A percentile compares a stretch with the other conserved stretches of the same genome.
Conservation (phyloP, 78 protist species). For the Monocercomonoides exilis region DNA sequence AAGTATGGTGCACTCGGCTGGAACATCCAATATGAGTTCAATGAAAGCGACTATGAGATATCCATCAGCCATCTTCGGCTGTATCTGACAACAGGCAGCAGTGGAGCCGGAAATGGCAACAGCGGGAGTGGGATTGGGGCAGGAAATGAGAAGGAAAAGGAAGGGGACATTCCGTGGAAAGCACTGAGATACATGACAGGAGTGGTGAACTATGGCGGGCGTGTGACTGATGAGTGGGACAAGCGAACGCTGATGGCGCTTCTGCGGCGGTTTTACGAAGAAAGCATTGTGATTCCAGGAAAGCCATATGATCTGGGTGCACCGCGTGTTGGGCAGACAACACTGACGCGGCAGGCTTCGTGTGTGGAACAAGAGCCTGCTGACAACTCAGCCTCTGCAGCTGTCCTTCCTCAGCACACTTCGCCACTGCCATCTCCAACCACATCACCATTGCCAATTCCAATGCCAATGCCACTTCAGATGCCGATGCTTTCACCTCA, state of each 20-base stretch:
- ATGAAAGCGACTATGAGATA: slow-evolving; percentile 38
- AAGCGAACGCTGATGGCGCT: no score
- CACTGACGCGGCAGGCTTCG: slow-evolving; percentile 60
- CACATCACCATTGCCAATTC: no score
- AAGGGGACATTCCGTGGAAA: background rate
- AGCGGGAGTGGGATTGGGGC: no score
- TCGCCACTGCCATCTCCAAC: slow-evolving; percentile 31
- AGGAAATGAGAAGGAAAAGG: no score
- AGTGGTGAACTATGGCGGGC: slow-evolving; percentile 87
- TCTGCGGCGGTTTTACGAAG: background rate
- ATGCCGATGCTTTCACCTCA: no score
- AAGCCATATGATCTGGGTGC: no score
- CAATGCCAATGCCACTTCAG: no score
- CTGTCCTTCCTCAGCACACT: slow-evolving; percentile 34
- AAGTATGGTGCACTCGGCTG: slow-evolving; percentile 52
- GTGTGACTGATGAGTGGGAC: slow-evolving; percentile 81
- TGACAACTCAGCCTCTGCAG: slow-evolving; percentile 21
- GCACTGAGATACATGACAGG: no score
- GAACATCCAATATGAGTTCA: slow-evolving; percentile 67
- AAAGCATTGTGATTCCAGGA: background rate
- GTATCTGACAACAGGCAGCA: no score
- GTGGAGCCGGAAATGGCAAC: no score
- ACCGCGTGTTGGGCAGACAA: no score
- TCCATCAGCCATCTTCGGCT: slow-evolving; percentile 12
- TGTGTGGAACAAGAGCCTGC: slow-evolving; percentile 25